A percentile compares a stretch with the other conserved stretches of the same genome.
Evolutionary conservation across 73 alveolate genomes (phyloP).

Genomic region (Uronychia setigera): DNA sequence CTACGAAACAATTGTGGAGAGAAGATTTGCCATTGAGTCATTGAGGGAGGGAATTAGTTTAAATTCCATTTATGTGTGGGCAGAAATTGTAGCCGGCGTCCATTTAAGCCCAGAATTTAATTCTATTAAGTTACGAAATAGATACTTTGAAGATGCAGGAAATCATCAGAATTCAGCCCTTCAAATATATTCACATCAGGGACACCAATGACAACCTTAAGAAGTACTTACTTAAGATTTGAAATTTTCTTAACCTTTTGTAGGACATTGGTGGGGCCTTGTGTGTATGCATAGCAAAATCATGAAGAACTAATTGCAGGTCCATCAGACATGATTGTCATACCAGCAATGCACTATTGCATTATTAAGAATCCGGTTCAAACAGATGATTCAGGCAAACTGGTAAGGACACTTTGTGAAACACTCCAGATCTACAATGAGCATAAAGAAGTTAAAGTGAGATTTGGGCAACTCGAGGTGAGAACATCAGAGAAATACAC

Average conservation of each 20-base stretch:
- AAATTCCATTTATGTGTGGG: neutral
- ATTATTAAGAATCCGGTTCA: conserved; percentile 62
- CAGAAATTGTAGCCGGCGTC: conserved; percentile 3
- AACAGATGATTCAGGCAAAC: conserved; percentile 19
- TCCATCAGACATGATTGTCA: conserved; percentile 62
- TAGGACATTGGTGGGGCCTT: neutral
- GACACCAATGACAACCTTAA: conserved; percentile 36
- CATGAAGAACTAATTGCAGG: conserved; percentile 32
- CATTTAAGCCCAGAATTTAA: neutral
- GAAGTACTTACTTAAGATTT: neutral
- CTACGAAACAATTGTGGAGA: neutral
- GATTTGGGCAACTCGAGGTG: conserved; percentile 66
- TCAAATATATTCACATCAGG: conserved; percentile 30
- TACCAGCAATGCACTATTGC: conserved; percentile 69
- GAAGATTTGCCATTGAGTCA: neutral
- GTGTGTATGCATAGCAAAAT: neutral
- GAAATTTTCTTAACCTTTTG: neutral
- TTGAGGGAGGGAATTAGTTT: neutral
- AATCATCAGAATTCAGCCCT: conserved; percentile 44
- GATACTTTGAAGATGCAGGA: neutral
- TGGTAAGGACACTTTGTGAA: conserved; percentile 4
- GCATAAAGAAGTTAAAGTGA: conserved; percentile 65
- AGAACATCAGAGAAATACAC: conserved; percentile 60
- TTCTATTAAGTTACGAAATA: neutral
- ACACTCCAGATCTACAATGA: conserved; percentile 4